A percentile compares a stretch with the other conserved stretches of the same genome.
These are phyloP conservation scores for Lachancea thermotolerans DNA, from an alignment of 805 yeast species.

Conservation along the genomic window DNA sequence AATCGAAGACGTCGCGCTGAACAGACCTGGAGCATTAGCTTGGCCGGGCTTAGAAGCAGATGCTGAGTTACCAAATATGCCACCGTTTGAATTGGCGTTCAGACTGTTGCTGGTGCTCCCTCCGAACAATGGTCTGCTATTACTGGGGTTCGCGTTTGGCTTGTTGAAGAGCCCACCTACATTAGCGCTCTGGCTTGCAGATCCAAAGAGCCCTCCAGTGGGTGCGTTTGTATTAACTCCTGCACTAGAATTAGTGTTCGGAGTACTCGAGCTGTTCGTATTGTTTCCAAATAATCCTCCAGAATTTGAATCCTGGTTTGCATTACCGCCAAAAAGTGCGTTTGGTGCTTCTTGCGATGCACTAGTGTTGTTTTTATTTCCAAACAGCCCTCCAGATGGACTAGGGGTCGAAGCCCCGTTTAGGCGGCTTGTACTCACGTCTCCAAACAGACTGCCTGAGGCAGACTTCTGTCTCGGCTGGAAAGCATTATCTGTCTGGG, in stretches of 20 bases:
- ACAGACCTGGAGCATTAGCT: conserved; percentile 9
- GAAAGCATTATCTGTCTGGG: conserved; percentile 19
- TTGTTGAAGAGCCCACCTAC: background rate
- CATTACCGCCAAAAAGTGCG: background rate
- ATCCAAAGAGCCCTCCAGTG: conserved; percentile 1
- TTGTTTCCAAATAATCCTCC: background rate
- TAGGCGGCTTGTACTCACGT: background rate
- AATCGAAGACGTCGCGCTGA: conserved; percentile 15
- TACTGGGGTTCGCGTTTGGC: background rate
- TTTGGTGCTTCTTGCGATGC: background rate
- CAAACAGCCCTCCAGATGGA: conserved; percentile 1
- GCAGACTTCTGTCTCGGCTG: conserved; percentile 23
- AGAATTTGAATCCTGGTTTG: background rate
- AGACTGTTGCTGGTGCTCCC: background rate
- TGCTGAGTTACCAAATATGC: conserved; percentile 16
- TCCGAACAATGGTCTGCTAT: background rate
- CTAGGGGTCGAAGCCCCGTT: conserved; percentile 7
- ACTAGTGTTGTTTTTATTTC: background rate
- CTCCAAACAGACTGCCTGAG: conserved; percentile 24
- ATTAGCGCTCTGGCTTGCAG: background rate
- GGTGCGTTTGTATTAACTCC: background rate
- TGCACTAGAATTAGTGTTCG: background rate
- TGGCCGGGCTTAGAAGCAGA: background rate
- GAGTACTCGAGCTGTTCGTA: background rate
- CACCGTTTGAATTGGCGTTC: conserved; percentile 4